phyloP scores from a whole-genome alignment of 805 yeast genomes.

The Starmerella apis region DNA sequence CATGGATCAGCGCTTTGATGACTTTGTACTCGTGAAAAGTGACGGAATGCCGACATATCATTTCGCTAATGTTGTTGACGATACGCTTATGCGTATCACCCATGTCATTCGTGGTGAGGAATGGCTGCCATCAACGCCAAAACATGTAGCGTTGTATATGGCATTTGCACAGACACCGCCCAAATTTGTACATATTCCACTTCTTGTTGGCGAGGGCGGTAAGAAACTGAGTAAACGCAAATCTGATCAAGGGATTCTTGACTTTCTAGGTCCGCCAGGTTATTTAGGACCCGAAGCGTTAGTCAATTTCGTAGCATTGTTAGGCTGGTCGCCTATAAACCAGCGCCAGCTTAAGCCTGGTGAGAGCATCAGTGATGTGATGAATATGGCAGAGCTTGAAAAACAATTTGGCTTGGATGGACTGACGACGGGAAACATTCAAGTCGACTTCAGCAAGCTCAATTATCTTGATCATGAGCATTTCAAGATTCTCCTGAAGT shows the following conservation, averaged over 20 bases:
- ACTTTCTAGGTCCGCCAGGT: slow-evolving; percentile 33
- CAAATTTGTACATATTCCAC: slow-evolving; percentile 75
- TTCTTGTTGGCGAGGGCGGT: slow-evolving; percentile 53
- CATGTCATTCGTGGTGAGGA: slow-evolving; percentile 97
- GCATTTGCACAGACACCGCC: slow-evolving; percentile 68
- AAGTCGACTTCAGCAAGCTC: slow-evolving; percentile 71
- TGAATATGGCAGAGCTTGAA: slow-evolving; percentile 39
- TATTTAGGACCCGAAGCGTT: slow-evolving; percentile 74
- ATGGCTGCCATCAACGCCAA: slow-evolving; percentile 94
- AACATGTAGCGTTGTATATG: slow-evolving; percentile 73
- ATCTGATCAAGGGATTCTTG: slow-evolving; percentile 65
- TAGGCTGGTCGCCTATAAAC: slow-evolving; percentile 89
- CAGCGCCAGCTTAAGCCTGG: slow-evolving; percentile 27
- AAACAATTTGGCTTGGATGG: slow-evolving; percentile 52
- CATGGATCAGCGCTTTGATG: slow-evolving; percentile 71
- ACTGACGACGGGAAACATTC: slow-evolving; percentile 86
- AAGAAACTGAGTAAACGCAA: slow-evolving; percentile 72
- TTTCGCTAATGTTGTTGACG: slow-evolving; percentile 92
- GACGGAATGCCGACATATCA: slow-evolving; percentile 95
- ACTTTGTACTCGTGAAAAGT: slow-evolving; percentile 79
- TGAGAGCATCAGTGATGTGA: slow-evolving; percentile 27
- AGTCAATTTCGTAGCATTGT: slow-evolving; percentile 73
- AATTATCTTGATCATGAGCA: slow-evolving; percentile 67
- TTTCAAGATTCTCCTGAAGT: slow-evolving; percentile 14
- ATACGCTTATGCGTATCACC: slow-evolving; percentile 81